Evolutionary conservation across 2,329 filamentous ascomycete species (phyloP).

Genomic region (Cladosporium velox): DNA sequence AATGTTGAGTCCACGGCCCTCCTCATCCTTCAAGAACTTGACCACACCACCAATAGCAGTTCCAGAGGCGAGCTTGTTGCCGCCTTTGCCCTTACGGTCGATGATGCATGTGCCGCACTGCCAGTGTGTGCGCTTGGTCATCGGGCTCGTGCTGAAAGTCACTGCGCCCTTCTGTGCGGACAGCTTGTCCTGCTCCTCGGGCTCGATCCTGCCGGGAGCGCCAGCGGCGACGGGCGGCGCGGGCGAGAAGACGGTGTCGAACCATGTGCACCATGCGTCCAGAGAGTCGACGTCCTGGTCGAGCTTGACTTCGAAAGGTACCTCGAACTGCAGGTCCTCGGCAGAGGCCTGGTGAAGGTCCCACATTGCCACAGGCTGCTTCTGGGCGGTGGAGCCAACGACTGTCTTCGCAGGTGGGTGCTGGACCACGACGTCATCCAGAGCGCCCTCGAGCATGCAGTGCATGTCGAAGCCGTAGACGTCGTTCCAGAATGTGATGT

Average conservation of each 20-base stretch:
- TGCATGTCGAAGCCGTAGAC: slow-evolving; percentile 96
- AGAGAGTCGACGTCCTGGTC: slow-evolving; percentile 65
- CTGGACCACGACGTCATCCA: slow-evolving; percentile 62
- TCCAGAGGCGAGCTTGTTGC: slow-evolving; percentile 12
- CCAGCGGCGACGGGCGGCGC: slow-evolving; percentile 52
- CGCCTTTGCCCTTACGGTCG: slow-evolving; percentile 55
- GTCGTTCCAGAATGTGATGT: slow-evolving; percentile 82
- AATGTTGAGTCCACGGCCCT: slow-evolving; percentile 44
- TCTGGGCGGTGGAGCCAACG: slow-evolving; percentile 45
- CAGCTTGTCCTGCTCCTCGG: slow-evolving; percentile 33
- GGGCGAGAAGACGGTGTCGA: slow-evolving; percentile 86
- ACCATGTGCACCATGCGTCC: slow-evolving; percentile 92
- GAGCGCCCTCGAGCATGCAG: slow-evolving; percentile 80
- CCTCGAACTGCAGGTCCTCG: slow-evolving; percentile 74
- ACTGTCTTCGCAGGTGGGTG: slow-evolving; percentile 24
- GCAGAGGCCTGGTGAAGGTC: slow-evolving; percentile 72
- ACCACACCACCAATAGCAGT: slow-evolving; percentile 14
- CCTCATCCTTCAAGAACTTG: slow-evolving; percentile 31
- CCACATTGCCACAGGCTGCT: slow-evolving; percentile 70
- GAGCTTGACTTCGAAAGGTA: slow-evolving; percentile 65
- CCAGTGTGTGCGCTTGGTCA: slow-evolving; percentile 82
- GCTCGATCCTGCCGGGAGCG: slow-evolving; percentile 50
- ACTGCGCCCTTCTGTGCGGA: slow-evolving; percentile 64
- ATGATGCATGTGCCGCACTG: slow-evolving; percentile 77
- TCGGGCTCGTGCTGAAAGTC: slow-evolving; percentile 87